Percentiles rank a stretch among this genome's conserved stretches.
These are phyloP conservation scores for Pythium rishiriense DNA, from an alignment of 352 stramenopile genomes.

Conservation along the genomic window DNA sequence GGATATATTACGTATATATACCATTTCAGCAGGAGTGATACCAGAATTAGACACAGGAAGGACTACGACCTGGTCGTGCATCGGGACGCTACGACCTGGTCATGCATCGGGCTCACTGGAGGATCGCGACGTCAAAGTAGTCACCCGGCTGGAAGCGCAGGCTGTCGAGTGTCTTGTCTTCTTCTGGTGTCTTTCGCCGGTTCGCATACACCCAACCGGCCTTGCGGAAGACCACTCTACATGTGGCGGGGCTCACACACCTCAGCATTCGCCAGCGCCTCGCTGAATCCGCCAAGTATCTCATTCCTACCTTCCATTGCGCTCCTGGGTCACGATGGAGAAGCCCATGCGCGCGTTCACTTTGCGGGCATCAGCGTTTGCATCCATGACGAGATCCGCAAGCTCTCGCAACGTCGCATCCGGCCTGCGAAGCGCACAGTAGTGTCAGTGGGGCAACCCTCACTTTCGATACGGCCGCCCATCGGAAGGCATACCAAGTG, in stretches of 20 bases:
- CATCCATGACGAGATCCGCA: constrained; percentile 67
- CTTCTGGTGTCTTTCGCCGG: constrained; percentile 48
- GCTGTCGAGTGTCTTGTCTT: constrained; percentile 64
- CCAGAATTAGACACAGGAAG: no score
- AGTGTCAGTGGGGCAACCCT: no score
- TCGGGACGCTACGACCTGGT: no score
- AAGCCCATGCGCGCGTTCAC: constrained; percentile 57
- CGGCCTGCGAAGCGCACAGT: constrained; percentile 34
- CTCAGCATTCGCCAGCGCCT: no score
- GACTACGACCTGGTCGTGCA: no score
- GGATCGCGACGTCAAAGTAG: constrained; percentile 56
- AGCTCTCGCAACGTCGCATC: constrained; percentile 74
- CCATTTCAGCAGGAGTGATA: background rate
- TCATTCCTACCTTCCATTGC: constrained; percentile 42
- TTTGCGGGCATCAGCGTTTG: constrained; percentile 54
- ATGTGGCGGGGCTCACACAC: background rate
- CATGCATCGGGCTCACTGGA: background rate
- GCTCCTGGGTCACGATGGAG: constrained; percentile 56
- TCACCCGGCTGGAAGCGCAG: constrained; percentile 68
- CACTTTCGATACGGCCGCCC: no score
- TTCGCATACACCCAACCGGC: constrained; percentile 61
- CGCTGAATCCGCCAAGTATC: background rate
- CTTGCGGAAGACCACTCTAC: constrained; percentile 57
- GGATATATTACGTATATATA: constrained; percentile 15
- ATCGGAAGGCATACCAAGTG: no score